A percentile compares a stretch with the other conserved stretches of the same genome.
phyloP scores from a whole-genome alignment of 352 stramenopile genomes.

The Phytophthora niederhauseri region DNA sequence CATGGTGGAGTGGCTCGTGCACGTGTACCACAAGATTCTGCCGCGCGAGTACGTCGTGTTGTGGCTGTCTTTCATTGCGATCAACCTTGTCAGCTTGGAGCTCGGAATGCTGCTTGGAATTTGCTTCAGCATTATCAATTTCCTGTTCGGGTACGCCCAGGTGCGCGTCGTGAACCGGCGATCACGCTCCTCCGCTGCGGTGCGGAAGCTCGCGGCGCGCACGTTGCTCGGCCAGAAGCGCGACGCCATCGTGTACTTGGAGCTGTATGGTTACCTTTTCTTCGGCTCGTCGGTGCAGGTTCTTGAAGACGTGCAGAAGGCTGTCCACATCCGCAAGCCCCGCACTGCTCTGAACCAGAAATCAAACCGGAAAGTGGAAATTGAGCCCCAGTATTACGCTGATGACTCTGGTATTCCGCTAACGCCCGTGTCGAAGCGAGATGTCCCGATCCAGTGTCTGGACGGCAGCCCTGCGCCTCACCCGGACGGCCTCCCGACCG shows the following conservation, averaged over 20 bases:
- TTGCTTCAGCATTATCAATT: slow-evolving; percentile 87
- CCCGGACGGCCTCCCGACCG: slow-evolving; percentile 61
- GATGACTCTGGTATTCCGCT: slow-evolving; percentile 50
- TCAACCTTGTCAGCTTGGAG: slow-evolving; percentile 96
- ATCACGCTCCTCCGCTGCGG: slow-evolving; percentile 60
- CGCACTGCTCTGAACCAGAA: slow-evolving; percentile 28
- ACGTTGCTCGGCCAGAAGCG: slow-evolving; percentile 68
- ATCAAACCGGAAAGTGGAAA: slow-evolving; percentile 21
- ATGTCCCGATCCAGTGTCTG: slow-evolving; percentile 72
- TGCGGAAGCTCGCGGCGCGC: slow-evolving; percentile 71
- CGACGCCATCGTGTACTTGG: slow-evolving; percentile 77
- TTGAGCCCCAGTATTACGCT: slow-evolving; percentile 18
- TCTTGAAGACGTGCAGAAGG: slow-evolving; percentile 80
- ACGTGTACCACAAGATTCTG: slow-evolving; percentile 84
- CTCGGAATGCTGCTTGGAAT: slow-evolving; percentile 95
- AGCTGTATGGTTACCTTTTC: slow-evolving; percentile 88
- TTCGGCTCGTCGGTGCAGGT: slow-evolving; percentile 88
- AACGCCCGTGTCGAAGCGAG: slow-evolving; percentile 51
- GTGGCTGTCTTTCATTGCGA: slow-evolving; percentile 93
- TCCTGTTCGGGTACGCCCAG: slow-evolving; percentile 80
- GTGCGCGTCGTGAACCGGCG: slow-evolving; percentile 72
- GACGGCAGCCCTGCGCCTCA: slow-evolving; percentile 64
- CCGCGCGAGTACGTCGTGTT: slow-evolving; percentile 94
- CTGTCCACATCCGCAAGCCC: slow-evolving; percentile 65
- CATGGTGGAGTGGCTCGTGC: slow-evolving; percentile 96